Evolutionary conservation across 306 rosid genomes (phyloP).

Genomic region (Rosa multiflora): DNA sequence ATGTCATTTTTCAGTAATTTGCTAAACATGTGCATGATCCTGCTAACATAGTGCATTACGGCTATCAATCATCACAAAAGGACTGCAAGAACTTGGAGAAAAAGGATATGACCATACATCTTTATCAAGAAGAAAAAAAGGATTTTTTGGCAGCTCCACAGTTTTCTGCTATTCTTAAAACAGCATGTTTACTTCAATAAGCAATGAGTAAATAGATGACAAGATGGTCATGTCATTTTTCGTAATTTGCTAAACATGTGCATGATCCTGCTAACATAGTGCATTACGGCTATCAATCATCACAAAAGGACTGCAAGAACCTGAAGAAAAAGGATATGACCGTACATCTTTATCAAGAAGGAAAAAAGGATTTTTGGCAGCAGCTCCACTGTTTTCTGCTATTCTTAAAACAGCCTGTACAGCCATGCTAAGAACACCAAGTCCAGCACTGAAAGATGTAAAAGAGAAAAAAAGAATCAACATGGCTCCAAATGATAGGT

Average conservation of each 20-base stretch:
- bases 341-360: slow-evolving; percentile 84
- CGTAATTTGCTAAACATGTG: background rate
- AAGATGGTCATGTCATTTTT: background rate
- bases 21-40: background rate
- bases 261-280: slow-evolving; percentile 7
- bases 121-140: slow-evolving; percentile 79
- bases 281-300: background rate
- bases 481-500: slow-evolving; percentile 19
- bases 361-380: slow-evolving; percentile 68
- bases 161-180: slow-evolving; percentile 71
- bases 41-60: slow-evolving; percentile 5
- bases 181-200: slow-evolving; percentile 44
- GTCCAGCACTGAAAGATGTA: slow-evolving; percentile 81
- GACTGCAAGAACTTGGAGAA: slow-evolving; percentile 12
- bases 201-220: background rate
- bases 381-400: slow-evolving; percentile 56
- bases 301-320: slow-evolving; percentile 8
- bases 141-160: slow-evolving; percentile 61
- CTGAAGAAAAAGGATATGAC: slow-evolving; percentile 16
- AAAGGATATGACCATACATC: slow-evolving; percentile 48
- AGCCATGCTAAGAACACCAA: slow-evolving; percentile 89
- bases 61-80: background rate
- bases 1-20: background rate
- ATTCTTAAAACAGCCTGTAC: slow-evolving; percentile 77
- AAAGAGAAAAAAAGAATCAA: slow-evolving; percentile 26